Evolutionary conservation across 176 grass and related monocot species (phyloP).

Genomic region (Eragrostis curvula): DNA sequence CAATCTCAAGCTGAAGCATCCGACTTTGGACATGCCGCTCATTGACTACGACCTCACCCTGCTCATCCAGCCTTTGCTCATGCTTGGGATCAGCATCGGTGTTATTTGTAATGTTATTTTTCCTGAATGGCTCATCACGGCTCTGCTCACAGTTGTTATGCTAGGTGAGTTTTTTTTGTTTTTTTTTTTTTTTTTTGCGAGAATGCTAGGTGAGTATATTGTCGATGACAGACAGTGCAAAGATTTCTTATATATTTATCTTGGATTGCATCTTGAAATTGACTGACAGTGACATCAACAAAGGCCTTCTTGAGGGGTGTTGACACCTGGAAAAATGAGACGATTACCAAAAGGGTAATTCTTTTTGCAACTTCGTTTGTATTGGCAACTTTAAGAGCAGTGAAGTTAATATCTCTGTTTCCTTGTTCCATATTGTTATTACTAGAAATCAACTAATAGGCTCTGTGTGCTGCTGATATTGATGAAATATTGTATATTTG

Average conservation of each 20-base stretch:
- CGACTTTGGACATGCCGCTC: conserved; percentile 65
- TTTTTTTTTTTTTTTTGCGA: too few relatives aligned
- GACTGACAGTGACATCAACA: conserved; percentile 71
- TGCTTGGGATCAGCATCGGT: conserved; percentile 82
- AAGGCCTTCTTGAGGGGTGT: conserved; percentile 86
- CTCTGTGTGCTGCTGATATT: too few relatives aligned
- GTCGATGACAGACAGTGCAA: neutral
- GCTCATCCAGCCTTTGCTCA: conserved; percentile 84
- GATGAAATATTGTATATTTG: too few relatives aligned
- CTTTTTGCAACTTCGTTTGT: neutral
- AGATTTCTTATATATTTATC: neutral
- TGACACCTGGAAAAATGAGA: conserved; percentile 95
- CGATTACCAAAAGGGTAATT: conserved; percentile 60
- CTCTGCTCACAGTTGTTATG: conserved; percentile 70
- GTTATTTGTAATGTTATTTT: conserved; percentile 79
- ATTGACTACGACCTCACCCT: conserved; percentile 83
- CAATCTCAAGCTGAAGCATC: conserved; percentile 77
- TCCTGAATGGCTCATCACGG: conserved; percentile 74
- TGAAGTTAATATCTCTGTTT: neutral
- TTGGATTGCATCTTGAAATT: conserved; percentile 8
- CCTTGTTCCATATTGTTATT: neutral
- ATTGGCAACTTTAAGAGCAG: conserved; percentile 18
- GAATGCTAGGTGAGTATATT: neutral
- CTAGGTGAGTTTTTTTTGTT: conserved; percentile 45
- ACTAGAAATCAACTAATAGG: too few relatives aligned